Conservation (phyloP, 2,329 filamentous ascomycete genomes). For the Colletotrichum shisoi region DNA sequence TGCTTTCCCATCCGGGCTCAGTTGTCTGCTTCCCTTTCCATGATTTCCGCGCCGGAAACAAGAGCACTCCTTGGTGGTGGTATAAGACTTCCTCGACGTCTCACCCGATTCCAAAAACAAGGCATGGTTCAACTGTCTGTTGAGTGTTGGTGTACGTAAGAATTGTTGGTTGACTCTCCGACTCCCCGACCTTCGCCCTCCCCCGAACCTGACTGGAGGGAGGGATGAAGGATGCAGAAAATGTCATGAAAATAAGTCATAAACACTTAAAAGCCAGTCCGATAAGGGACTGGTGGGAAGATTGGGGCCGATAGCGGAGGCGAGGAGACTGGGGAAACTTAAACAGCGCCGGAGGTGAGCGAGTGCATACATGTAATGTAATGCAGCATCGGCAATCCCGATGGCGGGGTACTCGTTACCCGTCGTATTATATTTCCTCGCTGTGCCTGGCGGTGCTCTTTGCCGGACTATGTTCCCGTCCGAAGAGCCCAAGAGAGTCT, state of each 20-base stretch:
- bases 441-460: background rate
- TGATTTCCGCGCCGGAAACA: background rate
- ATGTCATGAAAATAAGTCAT: slow-evolving; percentile 10
- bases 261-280: slow-evolving; percentile 2
- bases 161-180: background rate
- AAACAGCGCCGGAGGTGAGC: background rate
- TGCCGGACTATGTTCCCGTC: background rate
- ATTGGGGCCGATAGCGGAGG: background rate
- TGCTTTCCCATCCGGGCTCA: background rate
- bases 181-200: slow-evolving; percentile 14
- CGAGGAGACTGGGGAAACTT: background rate
- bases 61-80: background rate
- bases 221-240: slow-evolving; percentile 17
- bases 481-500: background rate
- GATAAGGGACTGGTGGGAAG: background rate
- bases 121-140: background rate
- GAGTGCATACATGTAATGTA: too few relatives aligned
- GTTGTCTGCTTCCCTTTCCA: slow-evolving; percentile 6
- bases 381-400: background rate
- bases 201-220: slow-evolving; percentile 9
- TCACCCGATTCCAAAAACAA: background rate
- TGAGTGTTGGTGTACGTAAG: background rate
- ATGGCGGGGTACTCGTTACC: background rate
- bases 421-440: background rate
- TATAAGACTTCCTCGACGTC: background rate